Evolutionary conservation across 2,329 filamentous ascomycete species (phyloP).

Genomic region (Diaporthe velutina): DNA sequence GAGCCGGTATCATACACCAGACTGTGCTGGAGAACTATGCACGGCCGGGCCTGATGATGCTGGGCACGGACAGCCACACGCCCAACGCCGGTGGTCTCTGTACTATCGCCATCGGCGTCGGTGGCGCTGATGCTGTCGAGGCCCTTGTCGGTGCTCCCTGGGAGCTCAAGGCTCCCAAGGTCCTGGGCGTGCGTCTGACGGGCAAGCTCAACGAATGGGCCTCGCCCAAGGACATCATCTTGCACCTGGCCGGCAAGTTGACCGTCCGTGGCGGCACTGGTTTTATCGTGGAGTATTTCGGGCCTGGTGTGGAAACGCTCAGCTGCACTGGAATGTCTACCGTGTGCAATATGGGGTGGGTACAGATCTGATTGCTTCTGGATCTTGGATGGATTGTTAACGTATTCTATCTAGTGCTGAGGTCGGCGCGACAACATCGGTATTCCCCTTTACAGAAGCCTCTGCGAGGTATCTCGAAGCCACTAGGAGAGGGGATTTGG

Average conservation of each 20-base stretch:
- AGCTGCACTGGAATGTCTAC: slow-evolving; percentile 96
- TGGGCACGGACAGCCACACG: slow-evolving; percentile 97
- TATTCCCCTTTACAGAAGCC: slow-evolving; percentile 91
- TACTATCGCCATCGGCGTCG: slow-evolving; percentile 95
- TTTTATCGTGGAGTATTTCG: slow-evolving; percentile 94
- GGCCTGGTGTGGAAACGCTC: slow-evolving; percentile 88
- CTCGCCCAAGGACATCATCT: slow-evolving; percentile 94
- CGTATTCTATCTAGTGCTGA: slow-evolving; percentile 66
- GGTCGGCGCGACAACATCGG: slow-evolving; percentile 93
- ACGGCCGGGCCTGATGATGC: slow-evolving; percentile 97
- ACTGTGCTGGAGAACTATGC: slow-evolving; percentile 98
- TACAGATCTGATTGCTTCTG: not conserved
- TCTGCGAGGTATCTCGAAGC: slow-evolving; percentile 89
- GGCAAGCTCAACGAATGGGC: slow-evolving; percentile 92
- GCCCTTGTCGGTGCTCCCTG: slow-evolving; percentile 95
- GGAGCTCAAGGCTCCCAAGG: slow-evolving; percentile 95
- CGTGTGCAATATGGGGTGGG: slow-evolving; percentile 83
- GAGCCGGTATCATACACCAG: slow-evolving; percentile 97
- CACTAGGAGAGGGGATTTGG: slow-evolving; percentile 82
- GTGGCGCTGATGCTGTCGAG: slow-evolving; percentile 96
- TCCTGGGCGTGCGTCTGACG: slow-evolving; percentile 86
- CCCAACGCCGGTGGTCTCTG: slow-evolving; percentile 96
- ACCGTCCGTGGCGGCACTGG: slow-evolving; percentile 96
- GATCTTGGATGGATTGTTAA: not conserved
- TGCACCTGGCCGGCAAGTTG: slow-evolving; percentile 87